Percentiles rank a stretch among this genome's conserved stretches.
Conservation (phyloP, 805 yeast species). For the Saccharomyces cerevisiae region DNA sequence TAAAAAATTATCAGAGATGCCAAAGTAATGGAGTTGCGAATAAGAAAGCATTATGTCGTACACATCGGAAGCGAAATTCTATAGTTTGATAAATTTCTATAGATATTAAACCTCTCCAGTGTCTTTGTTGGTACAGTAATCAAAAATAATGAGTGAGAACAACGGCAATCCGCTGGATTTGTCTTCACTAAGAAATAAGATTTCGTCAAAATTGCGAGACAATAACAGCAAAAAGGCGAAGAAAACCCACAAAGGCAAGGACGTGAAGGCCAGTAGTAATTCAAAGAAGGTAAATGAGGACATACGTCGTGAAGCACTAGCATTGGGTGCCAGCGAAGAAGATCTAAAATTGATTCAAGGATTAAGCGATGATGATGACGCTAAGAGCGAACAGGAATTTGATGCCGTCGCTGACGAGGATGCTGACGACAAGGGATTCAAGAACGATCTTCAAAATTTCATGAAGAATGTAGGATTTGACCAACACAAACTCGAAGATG, state of each 20-base stretch:
- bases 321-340: slow-evolving; percentile 79
- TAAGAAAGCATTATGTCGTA: neutral
- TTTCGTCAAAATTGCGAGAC: slow-evolving; percentile 42
- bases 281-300: slow-evolving; percentile 14
- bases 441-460: slow-evolving; percentile 49
- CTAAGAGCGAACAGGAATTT: slow-evolving; percentile 36
- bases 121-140: neutral
- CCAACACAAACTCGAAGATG: slow-evolving; percentile 29
- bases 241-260: slow-evolving; percentile 13
- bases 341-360: slow-evolving; percentile 60
- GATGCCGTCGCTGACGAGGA: slow-evolving; percentile 29
- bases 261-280: slow-evolving; percentile 16
- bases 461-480: slow-evolving; percentile 63
- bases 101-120: neutral
- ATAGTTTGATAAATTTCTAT: neutral
- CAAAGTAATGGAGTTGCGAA: neutral
- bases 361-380: slow-evolving; percentile 40
- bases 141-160: neutral
- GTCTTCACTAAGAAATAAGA: slow-evolving; percentile 56
- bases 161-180: slow-evolving; percentile 20
- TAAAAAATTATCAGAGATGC: neutral
- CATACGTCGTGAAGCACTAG: slow-evolving; percentile 65
- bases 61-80: neutral
- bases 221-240: slow-evolving; percentile 19
- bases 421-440: slow-evolving; percentile 34